Evolutionary conservation across 2,329 filamentous ascomycete species (phyloP), one percentile per base, ranked within the genome.

Genomic region (Aspergillus sp.): DNA sequence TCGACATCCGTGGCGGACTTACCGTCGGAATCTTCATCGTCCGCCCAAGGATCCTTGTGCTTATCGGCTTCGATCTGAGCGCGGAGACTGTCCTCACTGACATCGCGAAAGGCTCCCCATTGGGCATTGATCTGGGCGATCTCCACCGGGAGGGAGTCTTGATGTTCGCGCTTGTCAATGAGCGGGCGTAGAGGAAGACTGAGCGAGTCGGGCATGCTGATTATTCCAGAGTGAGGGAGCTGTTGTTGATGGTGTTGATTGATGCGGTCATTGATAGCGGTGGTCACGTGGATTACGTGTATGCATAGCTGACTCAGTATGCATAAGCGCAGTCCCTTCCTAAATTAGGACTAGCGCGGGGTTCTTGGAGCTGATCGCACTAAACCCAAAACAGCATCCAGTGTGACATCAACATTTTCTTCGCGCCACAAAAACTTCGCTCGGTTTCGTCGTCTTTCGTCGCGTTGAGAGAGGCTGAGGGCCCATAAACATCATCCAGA

Each of bases 121-220:
- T 95, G 86, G 41, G 77, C 72, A 61, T 91, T 88, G 64, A 96
- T 87, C 60, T 92, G 90, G 53, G 81, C 77, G 60, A 97, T 91
- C 61, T 93, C 87, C 44, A 88, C 82, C 52, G 82, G 78, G n/a
- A 97, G 78, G 44, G 79, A 81, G 66, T 83, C 64, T 76, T 78
- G 65, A 76, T 82, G 73, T 77, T 81, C 64, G 74, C 78, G 52
- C 60, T 64, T 58, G 52, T 69, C 62, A 6, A 58, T 49, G 4
- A 64, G 83, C 40, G 88, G 83, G 52, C 83, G 82, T 53, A 92
- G 74, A 9, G 85, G 82, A 47, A 90, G 80, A 6, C 76, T 73
- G 45, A 80, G 73, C 3, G 71, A 69, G 34, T 71, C 67, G 1
- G 74, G 57, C 67, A 77, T 74, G 41, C 55, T 62, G 40, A 5